Conservation (phyloP, 2,329 filamentous ascomycete genomes). For the Hypoxylon sp. region DNA sequence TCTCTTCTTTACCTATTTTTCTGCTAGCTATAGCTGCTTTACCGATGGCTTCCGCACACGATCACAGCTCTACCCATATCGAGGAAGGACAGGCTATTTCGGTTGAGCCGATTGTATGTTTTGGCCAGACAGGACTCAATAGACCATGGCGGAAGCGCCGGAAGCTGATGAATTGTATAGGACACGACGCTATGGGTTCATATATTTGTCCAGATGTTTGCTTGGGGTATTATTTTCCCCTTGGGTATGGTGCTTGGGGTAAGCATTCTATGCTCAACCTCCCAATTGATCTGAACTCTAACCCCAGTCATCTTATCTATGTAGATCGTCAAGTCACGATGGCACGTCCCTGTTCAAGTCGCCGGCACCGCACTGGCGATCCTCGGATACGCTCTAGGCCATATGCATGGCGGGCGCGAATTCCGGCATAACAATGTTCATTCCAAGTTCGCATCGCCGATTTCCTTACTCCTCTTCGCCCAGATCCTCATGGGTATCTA, state of each 20-base stretch:
- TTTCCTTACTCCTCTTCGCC: constrained; percentile 83
- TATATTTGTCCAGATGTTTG: constrained; percentile 87
- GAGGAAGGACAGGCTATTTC: constrained; percentile 79
- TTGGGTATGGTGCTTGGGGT: constrained; percentile 95
- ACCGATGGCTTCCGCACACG: constrained; percentile 59
- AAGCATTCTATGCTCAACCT: constrained; percentile 57
- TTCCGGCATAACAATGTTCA: constrained; percentile 85
- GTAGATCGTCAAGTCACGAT: constrained; percentile 89
- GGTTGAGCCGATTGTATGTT: constrained; percentile 78
- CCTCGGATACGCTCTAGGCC: constrained; percentile 90
- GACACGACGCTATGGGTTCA: constrained; percentile 94
- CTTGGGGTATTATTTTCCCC: constrained; percentile 94
- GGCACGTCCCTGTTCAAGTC: constrained; percentile 92
- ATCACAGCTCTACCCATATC: constrained; percentile 70
- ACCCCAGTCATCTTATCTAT: constrained; percentile 37
- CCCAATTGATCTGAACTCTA: constrained; percentile 19
- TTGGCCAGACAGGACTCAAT: constrained; percentile 26
- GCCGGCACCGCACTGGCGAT: constrained; percentile 82
- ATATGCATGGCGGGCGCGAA: constrained; percentile 89
- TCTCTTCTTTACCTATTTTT: constrained; percentile 39
- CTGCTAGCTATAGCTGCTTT: constrained; percentile 47
- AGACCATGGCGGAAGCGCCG: constrained; percentile 28
- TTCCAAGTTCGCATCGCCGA: constrained; percentile 80
- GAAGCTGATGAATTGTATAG: constrained; percentile 60
- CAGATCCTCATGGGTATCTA: constrained; percentile 89